Base-by-base conservation (phyloP, 129 eudicot species). In the Flaveria bidentis region DNA sequence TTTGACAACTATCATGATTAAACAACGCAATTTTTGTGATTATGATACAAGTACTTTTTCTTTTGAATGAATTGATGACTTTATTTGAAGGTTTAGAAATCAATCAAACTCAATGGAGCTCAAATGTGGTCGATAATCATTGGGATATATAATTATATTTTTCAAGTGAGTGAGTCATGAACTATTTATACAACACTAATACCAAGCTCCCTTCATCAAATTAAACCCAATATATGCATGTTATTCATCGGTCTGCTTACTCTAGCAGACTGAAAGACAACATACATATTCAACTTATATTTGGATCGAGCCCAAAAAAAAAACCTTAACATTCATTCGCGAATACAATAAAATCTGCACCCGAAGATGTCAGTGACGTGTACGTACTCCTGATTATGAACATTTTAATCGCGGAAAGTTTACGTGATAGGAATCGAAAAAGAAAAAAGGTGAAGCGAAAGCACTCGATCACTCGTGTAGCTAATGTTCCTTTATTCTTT, bases 381-480 rank as follows among this genome's bases (percentile, higher is more conserved):
- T 22, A 62, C 13, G 2, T 20, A 2, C 20, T 17, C 39, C 16
- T 61, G 30, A 75, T 63, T 63, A 75, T 17, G 20, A 10, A 62
- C 15, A 23, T 5, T 9, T 17, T 20, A 30, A 15, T 16, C 0
- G 23, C 17, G 0, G 3, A 33, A 26, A 50, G 61, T 13, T 16
- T 49, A n/a, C 9, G 69, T 8, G 26, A 50, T 68, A 4, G 41
- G 75, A 77, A 56, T 68, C 61, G 12, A 69, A 69, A 64, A 69
- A 23, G 76, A 20, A 78, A 78, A 78, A 73, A 62, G 82, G 72
- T 61, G 77, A 71, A 62, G 17, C 22, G 73, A 78, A 72, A 78
- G 44, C 77, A 78, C 72, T 56, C 41, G 41, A 36, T 36, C 72
- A 61, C 72, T 49, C 61, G 76, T 78, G 76, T 78, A 69, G 82